Base-by-base conservation (phyloP, 768 basidiomycete species). In the Neoboletus brunneissimus region DNA sequence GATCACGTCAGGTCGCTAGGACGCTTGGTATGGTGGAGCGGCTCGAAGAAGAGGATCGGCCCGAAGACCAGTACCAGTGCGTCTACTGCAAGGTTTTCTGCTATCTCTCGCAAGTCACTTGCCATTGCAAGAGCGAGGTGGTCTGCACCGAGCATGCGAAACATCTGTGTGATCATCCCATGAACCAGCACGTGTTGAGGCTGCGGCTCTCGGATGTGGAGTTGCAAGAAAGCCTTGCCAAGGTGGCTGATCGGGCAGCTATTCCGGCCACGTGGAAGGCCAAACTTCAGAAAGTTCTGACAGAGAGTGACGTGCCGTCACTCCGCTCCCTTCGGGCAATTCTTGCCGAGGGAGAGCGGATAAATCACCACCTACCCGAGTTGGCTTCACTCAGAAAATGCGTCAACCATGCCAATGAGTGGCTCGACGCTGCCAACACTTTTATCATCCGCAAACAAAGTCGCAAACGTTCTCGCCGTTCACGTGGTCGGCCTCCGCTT, bases 41-140 rank as follows among this genome's bases (percentile, higher is more conserved):
- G 35, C 75, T 92, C 27, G 87, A 91, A 62, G 83, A 87, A 61
- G 81, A 85, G 63, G 95, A 98, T 70, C 84, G 85, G 13, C 79
- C 87, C 0, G 97, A 98, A 69, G 95, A 98, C 51, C 93, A 97
- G 68, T 96, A 95, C 72, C 97, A 98, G 72, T 99, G 97, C 79
- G 75, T 79, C 48, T 74, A 89, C 60, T 98, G 97, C 88, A 95
- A 97, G 69, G 83, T 80, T 5, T 98, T 96, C 74, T 94, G 90
- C 73, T 98, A 97, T 71, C 84, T 99, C 41, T 94, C 97, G 2
- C 95, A 97, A 67, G 79, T 98, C 67, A 86, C 83, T 55, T 94
- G 93, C 69, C 75, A 76, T 32, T 94, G 93, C 78, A 87, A 87
- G 42, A 82, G 73, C 51, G 82, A 85, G 59, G 85, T 96, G 34